Evolutionary conservation across 148 eudicot genomes (phyloP).

Genomic region (Beta vulgaris): DNA sequence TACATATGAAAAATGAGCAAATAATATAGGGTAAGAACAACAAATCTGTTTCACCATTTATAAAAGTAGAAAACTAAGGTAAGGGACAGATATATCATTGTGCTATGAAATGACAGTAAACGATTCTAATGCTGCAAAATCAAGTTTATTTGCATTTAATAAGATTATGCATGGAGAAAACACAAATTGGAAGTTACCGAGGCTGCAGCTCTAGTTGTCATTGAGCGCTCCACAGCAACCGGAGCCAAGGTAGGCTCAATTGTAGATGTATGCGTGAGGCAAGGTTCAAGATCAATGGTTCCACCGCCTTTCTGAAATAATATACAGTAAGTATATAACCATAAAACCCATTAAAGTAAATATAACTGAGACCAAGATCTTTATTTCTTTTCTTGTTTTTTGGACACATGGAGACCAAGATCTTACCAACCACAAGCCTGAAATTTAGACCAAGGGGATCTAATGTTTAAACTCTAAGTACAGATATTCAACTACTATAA

Average conservation of each 20-base stretch:
- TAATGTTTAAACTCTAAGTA: too few species aligned
- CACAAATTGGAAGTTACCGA: slow-evolving; percentile 49
- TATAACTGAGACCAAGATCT: neutral
- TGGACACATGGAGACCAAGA: neutral
- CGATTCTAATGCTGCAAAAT: neutral
- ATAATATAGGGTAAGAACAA: too few species aligned
- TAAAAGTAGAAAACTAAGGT: too few species aligned
- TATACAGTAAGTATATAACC: neutral
- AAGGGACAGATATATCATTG: too few species aligned
- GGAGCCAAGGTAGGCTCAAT: slow-evolving; percentile 99
- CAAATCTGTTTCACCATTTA: too few species aligned
- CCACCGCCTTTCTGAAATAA: slow-evolving; percentile 83
- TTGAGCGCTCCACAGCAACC: slow-evolving; percentile 92
- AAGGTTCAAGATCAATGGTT: slow-evolving; percentile 80
- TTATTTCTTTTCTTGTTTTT: too few species aligned
- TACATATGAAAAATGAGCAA: too few species aligned
- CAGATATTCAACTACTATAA: neutral
- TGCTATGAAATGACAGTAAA: too few species aligned
- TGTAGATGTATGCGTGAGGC: slow-evolving; percentile 88
- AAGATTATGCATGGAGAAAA: neutral
- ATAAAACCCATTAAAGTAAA: neutral
- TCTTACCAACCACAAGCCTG: neutral
- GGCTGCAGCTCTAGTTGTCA: slow-evolving; percentile 99
- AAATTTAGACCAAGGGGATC: neutral
- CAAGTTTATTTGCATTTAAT: neutral